These are phyloP conservation scores for Melampsora americana DNA, from an alignment of 1,284 basidiomycete species.

Conservation along the genomic window DNA sequence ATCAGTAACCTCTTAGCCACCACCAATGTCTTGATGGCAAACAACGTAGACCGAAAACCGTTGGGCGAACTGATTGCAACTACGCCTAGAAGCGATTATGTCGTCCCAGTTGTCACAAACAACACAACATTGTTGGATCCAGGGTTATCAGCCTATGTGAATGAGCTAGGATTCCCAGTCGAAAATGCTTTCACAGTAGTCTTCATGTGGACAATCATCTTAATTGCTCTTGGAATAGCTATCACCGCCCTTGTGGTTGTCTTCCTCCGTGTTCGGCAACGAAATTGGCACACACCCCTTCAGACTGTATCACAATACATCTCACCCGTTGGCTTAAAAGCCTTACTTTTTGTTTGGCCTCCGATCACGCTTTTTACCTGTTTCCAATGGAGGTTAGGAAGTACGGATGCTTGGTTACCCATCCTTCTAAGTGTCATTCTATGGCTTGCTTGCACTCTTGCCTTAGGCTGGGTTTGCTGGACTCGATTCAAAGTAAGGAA, in stretches of 20 bases:
- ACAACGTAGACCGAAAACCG: not conserved
- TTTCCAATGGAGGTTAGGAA: constrained; percentile 39
- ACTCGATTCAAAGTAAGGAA: not conserved
- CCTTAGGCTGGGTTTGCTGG: constrained; percentile 14
- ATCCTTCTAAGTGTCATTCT: constrained; percentile 31
- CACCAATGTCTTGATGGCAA: not conserved
- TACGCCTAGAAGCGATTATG: not conserved
- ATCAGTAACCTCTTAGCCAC: not conserved
- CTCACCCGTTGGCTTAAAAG: constrained; percentile 7
- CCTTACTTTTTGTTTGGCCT: constrained; percentile 17
- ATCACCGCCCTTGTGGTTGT: not conserved
- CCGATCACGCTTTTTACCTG: constrained; percentile 34
- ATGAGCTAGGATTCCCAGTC: constrained; percentile 37
- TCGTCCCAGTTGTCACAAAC: constrained; percentile 27
- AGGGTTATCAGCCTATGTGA: constrained; percentile 38
- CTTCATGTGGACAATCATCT: constrained; percentile 37
- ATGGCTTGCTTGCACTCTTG: constrained; percentile 12
- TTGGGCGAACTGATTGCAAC: not conserved
- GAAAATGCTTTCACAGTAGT: constrained; percentile 41
- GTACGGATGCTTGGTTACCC: constrained; percentile 19
- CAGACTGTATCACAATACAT: not conserved
- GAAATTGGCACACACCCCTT: not conserved
- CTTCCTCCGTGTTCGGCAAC: not conserved
- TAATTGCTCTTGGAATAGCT: constrained; percentile 3
- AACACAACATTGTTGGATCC: constrained; percentile 40